phyloP scores from a whole-genome alignment of 495 filamentous ascomycete species.

The Penicillium chermesinum region DNA sequence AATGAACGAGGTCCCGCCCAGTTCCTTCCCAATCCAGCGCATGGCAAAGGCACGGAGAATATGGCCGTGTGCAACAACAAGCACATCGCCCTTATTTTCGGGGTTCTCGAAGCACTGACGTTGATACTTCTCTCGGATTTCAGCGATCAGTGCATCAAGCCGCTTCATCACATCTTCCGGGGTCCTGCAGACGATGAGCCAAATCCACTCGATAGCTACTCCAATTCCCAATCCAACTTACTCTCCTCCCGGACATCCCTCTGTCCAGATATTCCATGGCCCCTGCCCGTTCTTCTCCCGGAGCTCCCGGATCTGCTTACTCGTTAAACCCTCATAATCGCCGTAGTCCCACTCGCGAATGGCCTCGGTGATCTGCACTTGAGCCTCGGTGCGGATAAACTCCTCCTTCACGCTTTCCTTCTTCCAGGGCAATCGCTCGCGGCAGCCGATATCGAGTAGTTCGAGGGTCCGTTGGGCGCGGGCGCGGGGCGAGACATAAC shows the following conservation, averaged over 20 bases:
- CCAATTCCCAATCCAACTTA: too few relatives aligned
- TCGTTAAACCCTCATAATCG: constrained; percentile 87
- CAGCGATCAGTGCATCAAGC: constrained; percentile 67
- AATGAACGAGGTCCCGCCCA: constrained; percentile 50
- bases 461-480: constrained; percentile 86
- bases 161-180: constrained; percentile 62
- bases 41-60: constrained; percentile 86
- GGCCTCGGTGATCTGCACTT: constrained; percentile 65
- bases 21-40: constrained; percentile 69
- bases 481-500: constrained; percentile 81
- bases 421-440: constrained; percentile 46
- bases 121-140: constrained; percentile 61
- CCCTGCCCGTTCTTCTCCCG: constrained; percentile 38
- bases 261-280: constrained; percentile 77
- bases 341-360: constrained; percentile 97
- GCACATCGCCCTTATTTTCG: constrained; percentile 53
- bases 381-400: constrained; percentile 45
- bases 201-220: too few relatives aligned
- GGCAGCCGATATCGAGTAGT: constrained; percentile 62
- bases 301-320: constrained; percentile 57
- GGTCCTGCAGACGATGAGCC: constrained; percentile 34
- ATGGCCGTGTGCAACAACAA: constrained; percentile 78
- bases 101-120: constrained; percentile 31
- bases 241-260: constrained; percentile 71
- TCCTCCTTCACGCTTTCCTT: constrained; percentile 33